Evolutionary conservation across 352 stramenopile genomes (phyloP), one percentile per base, ranked within the genome.

Genomic region (Pythium monospermum): DNA sequence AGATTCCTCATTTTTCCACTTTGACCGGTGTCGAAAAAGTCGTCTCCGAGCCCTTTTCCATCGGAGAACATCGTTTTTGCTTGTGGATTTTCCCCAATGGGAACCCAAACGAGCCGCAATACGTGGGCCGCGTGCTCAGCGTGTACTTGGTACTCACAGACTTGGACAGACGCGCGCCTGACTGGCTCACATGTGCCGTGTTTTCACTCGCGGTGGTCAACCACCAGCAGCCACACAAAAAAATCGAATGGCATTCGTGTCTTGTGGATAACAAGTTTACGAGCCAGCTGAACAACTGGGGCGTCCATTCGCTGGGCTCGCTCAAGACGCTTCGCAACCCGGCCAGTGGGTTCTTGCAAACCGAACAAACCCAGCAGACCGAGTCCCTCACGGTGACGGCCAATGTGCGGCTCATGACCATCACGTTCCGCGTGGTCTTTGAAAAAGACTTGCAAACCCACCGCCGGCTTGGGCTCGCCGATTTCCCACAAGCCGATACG

Each of bases 201-300:
- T 92, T 90, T 48, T 89, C 78, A 31, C 66, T 90, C 41, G 53
- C 71, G 4, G 76, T 90, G 15, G 53, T 69, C n/a, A 83, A 90
- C 58, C 59, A 70, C 22, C 38, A 43, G 16, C 64, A 82, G 38
- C 49, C 69, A 6, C 33, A 27, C 4, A 75, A 80, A 37, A 61
- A 57, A 35, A 81, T 92, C 28, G 75, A 85, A 45, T 92, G 81
- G 78, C 81, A 92, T 56, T 90, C 81, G 47, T 89, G 75, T 55
- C 61, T 92, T 8, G 68, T 71, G 11, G 81, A 92, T 66, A 92
- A 90, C 69, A 88, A 88, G 51, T 92, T 92, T 40, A 66, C 87
- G 64, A 59, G 44, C 16, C 49, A 80, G 30, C 66, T 92, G 18
- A 85, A 85, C 64, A 90, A 90, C 54, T 92, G 82, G 79, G 79